These are phyloP conservation scores for Kluyveromyces wickerhamii DNA, from an alignment of 805 yeast genomes.

Conservation along the genomic window DNA sequence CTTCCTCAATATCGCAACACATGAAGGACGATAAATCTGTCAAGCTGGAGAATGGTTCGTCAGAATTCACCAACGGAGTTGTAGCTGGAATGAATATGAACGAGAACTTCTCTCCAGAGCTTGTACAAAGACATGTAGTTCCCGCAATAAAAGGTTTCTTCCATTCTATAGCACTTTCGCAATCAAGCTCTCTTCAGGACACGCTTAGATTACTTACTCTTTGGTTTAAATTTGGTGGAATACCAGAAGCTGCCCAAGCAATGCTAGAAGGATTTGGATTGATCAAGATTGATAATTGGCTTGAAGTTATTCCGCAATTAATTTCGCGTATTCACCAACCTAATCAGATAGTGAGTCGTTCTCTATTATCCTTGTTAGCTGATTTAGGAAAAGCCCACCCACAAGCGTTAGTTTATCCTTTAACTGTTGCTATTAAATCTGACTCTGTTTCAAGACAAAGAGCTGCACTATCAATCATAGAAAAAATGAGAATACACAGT, in stretches of 20 bases:
- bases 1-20: conserved; percentile 46
- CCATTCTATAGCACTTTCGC: conserved; percentile 84
- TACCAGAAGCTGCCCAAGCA: conserved; percentile 83
- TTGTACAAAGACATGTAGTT: conserved; percentile 79
- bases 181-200: conserved; percentile 84
- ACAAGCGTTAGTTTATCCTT: conserved; percentile 90
- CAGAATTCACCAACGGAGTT: conserved; percentile 20
- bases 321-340: conserved; percentile 97
- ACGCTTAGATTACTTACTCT: conserved; percentile 80
- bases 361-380: conserved; percentile 70
- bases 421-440: conserved; percentile 92
- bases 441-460: conserved; percentile 83
- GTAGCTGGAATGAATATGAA: conserved; percentile 2
- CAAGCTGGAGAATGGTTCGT: conserved; percentile 18
- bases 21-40: conserved; percentile 24
- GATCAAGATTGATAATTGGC: conserved; percentile 89
- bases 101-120: conserved; percentile 35
- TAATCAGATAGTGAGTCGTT: conserved; percentile 70
- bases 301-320: conserved; percentile 90
- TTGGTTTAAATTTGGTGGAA: conserved; percentile 96
- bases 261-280: conserved; percentile 83
- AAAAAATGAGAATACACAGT: conserved; percentile 85
- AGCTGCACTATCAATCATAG: conserved; percentile 88
- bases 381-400: conserved; percentile 95
- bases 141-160: conserved; percentile 96